A percentile compares a stretch with the other conserved stretches of the same genome.
Conservation (phyloP, 176 grass and related monocot species). For the Cymbopogon citratus region DNA sequence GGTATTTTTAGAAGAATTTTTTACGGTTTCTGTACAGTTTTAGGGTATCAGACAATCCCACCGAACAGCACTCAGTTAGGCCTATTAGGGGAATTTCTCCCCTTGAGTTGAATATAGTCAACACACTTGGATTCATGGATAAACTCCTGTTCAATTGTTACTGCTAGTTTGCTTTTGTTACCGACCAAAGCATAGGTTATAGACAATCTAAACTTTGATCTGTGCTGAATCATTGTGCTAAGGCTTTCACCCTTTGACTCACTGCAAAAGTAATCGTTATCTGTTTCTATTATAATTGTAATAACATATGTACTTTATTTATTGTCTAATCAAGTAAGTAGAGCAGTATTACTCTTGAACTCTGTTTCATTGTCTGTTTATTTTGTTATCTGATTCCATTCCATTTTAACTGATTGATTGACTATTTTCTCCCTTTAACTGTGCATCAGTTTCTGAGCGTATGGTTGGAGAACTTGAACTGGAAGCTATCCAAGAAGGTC, state of each 20-base stretch:
- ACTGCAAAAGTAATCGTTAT: background rate
- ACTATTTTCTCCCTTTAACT: constrained; percentile 2
- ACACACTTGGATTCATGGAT: background rate
- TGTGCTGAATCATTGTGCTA: background rate
- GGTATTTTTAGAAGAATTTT: too few species aligned
- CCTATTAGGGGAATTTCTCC: background rate
- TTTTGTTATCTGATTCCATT: background rate
- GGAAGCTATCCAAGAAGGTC: constrained; percentile 75
- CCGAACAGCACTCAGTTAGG: background rate
- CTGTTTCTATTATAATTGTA: background rate
- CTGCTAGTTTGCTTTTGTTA: background rate
- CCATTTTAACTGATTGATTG: background rate
- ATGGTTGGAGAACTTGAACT: constrained; percentile 80
- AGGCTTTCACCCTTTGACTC: background rate
- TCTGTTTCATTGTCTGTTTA: background rate
- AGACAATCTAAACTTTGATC: background rate
- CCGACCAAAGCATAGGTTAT: background rate
- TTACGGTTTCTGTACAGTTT: background rate
- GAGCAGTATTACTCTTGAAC: background rate
- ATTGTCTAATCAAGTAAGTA: background rate
- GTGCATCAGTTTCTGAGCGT: constrained; percentile 56
- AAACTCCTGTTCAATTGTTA: background rate
- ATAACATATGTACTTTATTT: background rate
- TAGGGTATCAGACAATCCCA: background rate
- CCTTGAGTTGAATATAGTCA: background rate